Base-by-base conservation (phyloP, 202 grass and related monocot species). In the Alloteropsis angusta region DNA sequence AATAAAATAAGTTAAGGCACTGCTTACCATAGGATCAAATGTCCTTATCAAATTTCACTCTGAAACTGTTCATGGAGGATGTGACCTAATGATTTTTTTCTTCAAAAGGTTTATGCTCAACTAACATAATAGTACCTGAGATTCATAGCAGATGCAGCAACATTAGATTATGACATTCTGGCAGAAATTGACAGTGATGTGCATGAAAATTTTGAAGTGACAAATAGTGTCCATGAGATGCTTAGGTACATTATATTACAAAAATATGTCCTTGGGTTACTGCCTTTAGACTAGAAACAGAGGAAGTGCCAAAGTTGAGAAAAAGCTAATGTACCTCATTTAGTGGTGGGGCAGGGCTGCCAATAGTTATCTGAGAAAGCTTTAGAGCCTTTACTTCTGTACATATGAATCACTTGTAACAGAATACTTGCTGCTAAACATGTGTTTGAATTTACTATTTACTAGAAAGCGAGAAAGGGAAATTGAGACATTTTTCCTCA, bases 121-220 rank as follows among this genome's bases (percentile, higher is more conserved):
- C 87, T 74, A 81, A 89, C 66, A 35, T 46, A 68, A 78, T 45
- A 19, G 78, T 74, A 72, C 76, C 22, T 45, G 56, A 60, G 72
- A 85, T 78, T 60, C 66, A 72, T 65, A 66, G 32, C 41, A 54
- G 82, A 89, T 67, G 82, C 72, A 72, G 52, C 82, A 82, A 45
- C 43, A 78, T 30, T 60, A 72, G 77, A 82, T 22, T 52, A 72
- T 9, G 87, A 88, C 82, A 81, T 77, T 19, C 14, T 68, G 16
- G 5, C 77, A 2, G 42, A 88, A 77, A 10, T 44, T 85, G 82
- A 89, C 49, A 78, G 50, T 21, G 87, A 85, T 39, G 25, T 85
- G 49, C 49, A 52, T 72, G 57, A 50, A 71, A 46, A 32, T 71
- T 65, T 85, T 72, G 5, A 15, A 60, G 44, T 45, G n/a, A 26